phyloP scores from a whole-genome alignment of 257 asterid genomes.

The Anisodus tanguticus region DNA sequence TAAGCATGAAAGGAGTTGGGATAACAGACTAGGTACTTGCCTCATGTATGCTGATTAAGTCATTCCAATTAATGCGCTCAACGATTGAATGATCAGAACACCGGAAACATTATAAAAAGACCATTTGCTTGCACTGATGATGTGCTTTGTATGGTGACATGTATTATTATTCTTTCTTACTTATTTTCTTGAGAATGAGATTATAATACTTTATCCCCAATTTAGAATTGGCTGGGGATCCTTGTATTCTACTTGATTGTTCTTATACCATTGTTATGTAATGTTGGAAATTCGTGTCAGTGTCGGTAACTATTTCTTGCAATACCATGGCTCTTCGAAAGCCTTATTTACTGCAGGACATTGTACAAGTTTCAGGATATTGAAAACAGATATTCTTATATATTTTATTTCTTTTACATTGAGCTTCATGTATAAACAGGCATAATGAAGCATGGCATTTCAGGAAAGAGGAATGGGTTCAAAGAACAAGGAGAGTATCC shows the following conservation, averaged over 20 bases:
- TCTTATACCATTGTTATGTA: neutral
- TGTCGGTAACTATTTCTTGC: neutral
- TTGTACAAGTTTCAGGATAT: neutral
- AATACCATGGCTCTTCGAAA: neutral
- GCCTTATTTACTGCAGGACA: neutral
- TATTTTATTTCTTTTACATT: neutral
- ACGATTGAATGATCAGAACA: neutral
- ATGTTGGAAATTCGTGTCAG: neutral
- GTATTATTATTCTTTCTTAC: neutral
- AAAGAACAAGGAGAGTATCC: slow-evolving; percentile 44
- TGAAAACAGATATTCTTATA: neutral
- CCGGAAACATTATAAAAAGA: neutral
- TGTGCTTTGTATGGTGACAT: slow-evolving; percentile 7
- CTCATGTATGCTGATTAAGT: slow-evolving; percentile 23
- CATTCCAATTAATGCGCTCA: slow-evolving; percentile 7
- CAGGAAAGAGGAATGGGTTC: slow-evolving; percentile 42
- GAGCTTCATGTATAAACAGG: neutral
- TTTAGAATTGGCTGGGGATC: neutral
- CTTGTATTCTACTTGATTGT: slow-evolving; percentile 21
- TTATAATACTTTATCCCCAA: slow-evolving; percentile 13
- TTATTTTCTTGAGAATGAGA: slow-evolving; percentile 4
- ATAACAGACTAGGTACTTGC: neutral
- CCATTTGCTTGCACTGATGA: slow-evolving; percentile 13
- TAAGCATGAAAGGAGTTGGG: neutral
- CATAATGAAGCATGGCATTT: slow-evolving; percentile 9